Evolutionary conservation across 1,284 basidiomycete species (phyloP).

Genomic region (Leccinum subatratum): DNA sequence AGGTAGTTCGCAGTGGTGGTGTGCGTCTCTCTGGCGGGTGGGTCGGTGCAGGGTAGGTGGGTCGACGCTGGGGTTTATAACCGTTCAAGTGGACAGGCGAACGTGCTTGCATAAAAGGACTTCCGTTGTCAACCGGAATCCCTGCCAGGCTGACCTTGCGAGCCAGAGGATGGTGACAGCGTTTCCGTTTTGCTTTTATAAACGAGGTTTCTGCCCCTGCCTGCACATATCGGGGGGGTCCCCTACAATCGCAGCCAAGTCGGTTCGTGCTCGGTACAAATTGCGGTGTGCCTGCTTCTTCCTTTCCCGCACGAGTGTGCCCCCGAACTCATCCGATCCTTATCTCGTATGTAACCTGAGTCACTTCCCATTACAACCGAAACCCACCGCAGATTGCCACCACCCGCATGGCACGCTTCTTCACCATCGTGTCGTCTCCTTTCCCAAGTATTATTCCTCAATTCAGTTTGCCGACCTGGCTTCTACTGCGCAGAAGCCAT

Average conservation of each 20-base stretch:
- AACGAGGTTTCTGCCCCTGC: slow-evolving; percentile 22
- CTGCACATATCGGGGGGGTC: slow-evolving; percentile 31
- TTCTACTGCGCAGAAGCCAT: slow-evolving; percentile 12
- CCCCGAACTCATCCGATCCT: slow-evolving; percentile 22
- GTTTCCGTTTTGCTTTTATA: slow-evolving; percentile 30
- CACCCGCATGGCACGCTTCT: slow-evolving; percentile 5
- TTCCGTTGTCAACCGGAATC: slow-evolving; percentile 10
- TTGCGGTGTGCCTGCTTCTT: slow-evolving; percentile 17
- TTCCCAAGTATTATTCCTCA: slow-evolving; percentile 5
- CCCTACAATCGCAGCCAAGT: slow-evolving; percentile 12
- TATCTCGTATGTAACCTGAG: neutral
- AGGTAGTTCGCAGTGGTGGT: slow-evolving; percentile 1
- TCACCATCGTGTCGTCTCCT: neutral
- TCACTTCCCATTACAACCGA: neutral
- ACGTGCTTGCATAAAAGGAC: slow-evolving; percentile 32
- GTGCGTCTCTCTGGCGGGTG: slow-evolving; percentile 9
- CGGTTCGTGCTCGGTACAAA: slow-evolving; percentile 18
- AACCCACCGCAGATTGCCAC: neutral
- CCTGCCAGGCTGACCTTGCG: slow-evolving; percentile 4
- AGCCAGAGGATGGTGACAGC: slow-evolving; percentile 17
- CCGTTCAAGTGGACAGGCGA: slow-evolving; percentile 23
- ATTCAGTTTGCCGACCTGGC: neutral
- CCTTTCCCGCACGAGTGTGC: slow-evolving; percentile 1
- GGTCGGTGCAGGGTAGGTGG: slow-evolving; percentile 11
- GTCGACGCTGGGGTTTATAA: slow-evolving; percentile 18